phyloP scores from a whole-genome alignment of 2,329 filamentous ascomycete species.

The Xylariaceae sp. region DNA sequence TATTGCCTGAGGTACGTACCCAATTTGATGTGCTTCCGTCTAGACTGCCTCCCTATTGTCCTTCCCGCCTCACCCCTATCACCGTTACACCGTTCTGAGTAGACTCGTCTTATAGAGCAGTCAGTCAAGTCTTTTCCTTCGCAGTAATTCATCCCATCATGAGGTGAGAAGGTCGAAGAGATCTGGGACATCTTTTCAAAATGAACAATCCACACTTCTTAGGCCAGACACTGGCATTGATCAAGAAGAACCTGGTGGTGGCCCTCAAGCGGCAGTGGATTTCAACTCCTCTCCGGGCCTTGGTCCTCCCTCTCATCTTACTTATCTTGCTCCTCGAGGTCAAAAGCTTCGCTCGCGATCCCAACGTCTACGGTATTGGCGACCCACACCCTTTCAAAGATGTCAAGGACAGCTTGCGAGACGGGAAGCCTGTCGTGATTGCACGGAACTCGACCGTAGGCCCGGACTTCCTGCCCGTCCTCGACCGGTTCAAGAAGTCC shows the following conservation, averaged over 20 bases:
- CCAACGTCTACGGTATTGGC: slow-evolving; percentile 20
- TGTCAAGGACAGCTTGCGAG: slow-evolving; percentile 21
- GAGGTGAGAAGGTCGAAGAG: not conserved
- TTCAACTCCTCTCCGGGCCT: slow-evolving; percentile 23
- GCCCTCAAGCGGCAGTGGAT: slow-evolving; percentile 20
- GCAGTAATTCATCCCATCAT: no score
- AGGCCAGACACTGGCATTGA: slow-evolving; percentile 24
- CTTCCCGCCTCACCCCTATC: no score
- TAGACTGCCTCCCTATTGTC: no score
- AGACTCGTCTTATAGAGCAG: no score
- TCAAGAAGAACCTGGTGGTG: slow-evolving; percentile 25
- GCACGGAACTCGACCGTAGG: slow-evolving; percentile 19
- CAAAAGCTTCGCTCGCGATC: slow-evolving; percentile 20
- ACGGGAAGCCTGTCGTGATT: slow-evolving; percentile 22
- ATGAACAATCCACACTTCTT: slow-evolving; percentile 16
- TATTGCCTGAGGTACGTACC: no score
- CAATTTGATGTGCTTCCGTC: no score
- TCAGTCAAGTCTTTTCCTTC: no score
- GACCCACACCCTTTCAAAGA: slow-evolving; percentile 13
- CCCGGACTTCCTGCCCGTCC: slow-evolving; percentile 20
- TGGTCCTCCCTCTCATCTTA: slow-evolving; percentile 23
- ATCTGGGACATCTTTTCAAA: not conserved
- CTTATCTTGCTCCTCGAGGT: slow-evolving; percentile 25
- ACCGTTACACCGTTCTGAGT: no score
- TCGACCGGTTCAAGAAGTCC: slow-evolving; percentile 20